Conservation (phyloP, 495 filamentous ascomycete genomes). For the Aspergillus carlsbadensis region DNA sequence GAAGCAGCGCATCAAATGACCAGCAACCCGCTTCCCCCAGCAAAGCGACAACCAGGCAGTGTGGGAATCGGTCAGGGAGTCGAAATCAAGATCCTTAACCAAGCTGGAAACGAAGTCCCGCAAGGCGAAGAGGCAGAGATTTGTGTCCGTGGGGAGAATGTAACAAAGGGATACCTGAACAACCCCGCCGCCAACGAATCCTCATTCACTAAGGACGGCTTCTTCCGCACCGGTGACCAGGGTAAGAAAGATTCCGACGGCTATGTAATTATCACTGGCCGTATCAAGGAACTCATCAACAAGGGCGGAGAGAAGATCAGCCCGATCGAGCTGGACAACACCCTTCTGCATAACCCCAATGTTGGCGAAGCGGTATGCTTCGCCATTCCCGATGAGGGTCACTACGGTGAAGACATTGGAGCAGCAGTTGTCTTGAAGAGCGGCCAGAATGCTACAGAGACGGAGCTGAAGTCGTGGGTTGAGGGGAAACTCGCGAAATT, state of each 20-base stretch:
- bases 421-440: conserved; percentile 73
- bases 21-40: conserved; percentile 76
- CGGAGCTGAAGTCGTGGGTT: conserved; percentile 66
- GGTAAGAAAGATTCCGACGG: conserved; percentile 71
- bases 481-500: conserved; percentile 69
- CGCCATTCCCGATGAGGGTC: conserved; percentile 52
- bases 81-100: conserved; percentile 72
- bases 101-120: conserved; percentile 57
- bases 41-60: conserved; percentile 70
- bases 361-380: conserved; percentile 80
- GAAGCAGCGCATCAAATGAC: conserved; percentile 90
- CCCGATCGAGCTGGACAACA: conserved; percentile 82
- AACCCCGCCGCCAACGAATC: conserved; percentile 69
- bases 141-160: conserved; percentile 74
- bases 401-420: conserved; percentile 78
- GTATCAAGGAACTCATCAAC: conserved; percentile 85
- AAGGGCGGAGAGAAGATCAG: conserved; percentile 82
- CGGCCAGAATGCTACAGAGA: conserved; percentile 47
- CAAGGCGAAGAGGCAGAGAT: conserved; percentile 73
- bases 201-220: conserved; percentile 67
- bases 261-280: conserved; percentile 73
- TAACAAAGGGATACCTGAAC: conserved; percentile 81
- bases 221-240: conserved; percentile 84
- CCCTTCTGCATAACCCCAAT: conserved; percentile 63
- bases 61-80: conserved; percentile 81